Percentiles rank a stretch among this genome's conserved stretches.
These are phyloP conservation scores for Chrysanthemum lavandulifolium DNA, from an alignment of 129 eudicot genomes.

Conservation along the genomic window DNA sequence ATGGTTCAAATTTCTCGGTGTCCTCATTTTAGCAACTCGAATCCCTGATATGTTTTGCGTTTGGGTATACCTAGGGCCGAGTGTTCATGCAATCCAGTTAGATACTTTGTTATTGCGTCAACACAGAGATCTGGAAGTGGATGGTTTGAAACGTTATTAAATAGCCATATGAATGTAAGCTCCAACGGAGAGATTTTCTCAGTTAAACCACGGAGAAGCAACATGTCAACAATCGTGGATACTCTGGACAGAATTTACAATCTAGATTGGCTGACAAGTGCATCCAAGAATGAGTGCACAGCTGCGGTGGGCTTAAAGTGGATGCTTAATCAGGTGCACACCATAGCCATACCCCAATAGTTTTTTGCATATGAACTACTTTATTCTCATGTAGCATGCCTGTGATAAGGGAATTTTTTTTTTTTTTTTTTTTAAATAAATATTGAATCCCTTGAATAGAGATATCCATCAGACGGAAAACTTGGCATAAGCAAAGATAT, in stretches of 20 bases:
- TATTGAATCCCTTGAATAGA: too few species aligned
- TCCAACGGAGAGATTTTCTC: conserved; percentile 96
- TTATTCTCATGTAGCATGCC: not conserved
- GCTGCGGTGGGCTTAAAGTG: conserved; percentile 94
- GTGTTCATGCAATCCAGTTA: conserved; percentile 90
- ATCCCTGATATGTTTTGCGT: conserved; percentile 26
- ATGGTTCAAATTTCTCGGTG: not conserved
- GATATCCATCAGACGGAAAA: too few species aligned
- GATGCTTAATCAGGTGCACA: conserved; percentile 94
- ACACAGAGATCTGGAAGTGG: conserved; percentile 98
- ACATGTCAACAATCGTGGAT: conserved; percentile 61
- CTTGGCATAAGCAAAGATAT: not conserved
- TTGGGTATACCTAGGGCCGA: conserved; percentile 50
- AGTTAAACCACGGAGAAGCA: conserved; percentile 72
- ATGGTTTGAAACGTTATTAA: conserved; percentile 93
- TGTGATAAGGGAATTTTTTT: too few species aligned
- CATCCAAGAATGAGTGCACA: conserved; percentile 88
- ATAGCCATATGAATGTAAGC: conserved; percentile 77
- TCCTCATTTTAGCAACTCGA: not conserved
- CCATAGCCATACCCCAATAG: conserved; percentile 6
- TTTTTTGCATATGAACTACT: conserved; percentile 10
- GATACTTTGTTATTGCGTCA: conserved; percentile 78
- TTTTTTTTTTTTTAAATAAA: too few species aligned
- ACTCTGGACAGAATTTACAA: conserved; percentile 77
- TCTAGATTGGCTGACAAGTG: conserved; percentile 78